phyloP scores from a whole-genome alignment of 2,329 filamentous ascomycete genomes.

The Venturia effusa region DNA sequence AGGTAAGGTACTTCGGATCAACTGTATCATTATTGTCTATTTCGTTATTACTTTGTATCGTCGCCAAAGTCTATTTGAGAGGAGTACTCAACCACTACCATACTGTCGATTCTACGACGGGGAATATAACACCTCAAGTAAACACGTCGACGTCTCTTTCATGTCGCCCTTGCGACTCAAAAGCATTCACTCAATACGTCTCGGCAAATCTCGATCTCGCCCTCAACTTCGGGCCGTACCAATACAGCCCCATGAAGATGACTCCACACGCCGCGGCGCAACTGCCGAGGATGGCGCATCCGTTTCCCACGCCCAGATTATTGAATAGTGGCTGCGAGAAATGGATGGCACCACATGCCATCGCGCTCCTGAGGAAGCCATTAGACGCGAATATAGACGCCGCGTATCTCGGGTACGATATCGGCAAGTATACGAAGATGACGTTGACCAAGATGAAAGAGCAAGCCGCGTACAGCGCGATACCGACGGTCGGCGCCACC shows the following conservation, averaged over 20 bases:
- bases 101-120: not conserved
- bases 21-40: too few relatives aligned
- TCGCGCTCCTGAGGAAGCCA: slow-evolving; percentile 8
- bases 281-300: slow-evolving; percentile 6
- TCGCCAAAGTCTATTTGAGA: not conserved
- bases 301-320: slow-evolving; percentile 10
- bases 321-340: slow-evolving; percentile 11
- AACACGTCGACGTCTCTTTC: not conserved
- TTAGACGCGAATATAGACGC: slow-evolving; percentile 6
- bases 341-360: slow-evolving; percentile 11
- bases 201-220: slow-evolving; percentile 9
- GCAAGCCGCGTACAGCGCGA: slow-evolving; percentile 3
- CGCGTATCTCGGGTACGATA: slow-evolving; percentile 5
- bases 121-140: not conserved
- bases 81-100: not conserved
- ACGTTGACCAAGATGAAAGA: slow-evolving; percentile 10
- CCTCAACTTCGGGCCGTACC: slow-evolving; percentile 5
- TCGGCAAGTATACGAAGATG: slow-evolving; percentile 6
- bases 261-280: slow-evolving; percentile 7
- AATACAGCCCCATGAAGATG: slow-evolving; percentile 4
- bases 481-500: slow-evolving; percentile 9
- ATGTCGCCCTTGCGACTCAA: not conserved
- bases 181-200: slow-evolving; percentile 1
- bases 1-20: too few relatives aligned
- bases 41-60: too few relatives aligned